phyloP scores from a whole-genome alignment of 257 asterid genomes.

The Buddleja alternifolia region DNA sequence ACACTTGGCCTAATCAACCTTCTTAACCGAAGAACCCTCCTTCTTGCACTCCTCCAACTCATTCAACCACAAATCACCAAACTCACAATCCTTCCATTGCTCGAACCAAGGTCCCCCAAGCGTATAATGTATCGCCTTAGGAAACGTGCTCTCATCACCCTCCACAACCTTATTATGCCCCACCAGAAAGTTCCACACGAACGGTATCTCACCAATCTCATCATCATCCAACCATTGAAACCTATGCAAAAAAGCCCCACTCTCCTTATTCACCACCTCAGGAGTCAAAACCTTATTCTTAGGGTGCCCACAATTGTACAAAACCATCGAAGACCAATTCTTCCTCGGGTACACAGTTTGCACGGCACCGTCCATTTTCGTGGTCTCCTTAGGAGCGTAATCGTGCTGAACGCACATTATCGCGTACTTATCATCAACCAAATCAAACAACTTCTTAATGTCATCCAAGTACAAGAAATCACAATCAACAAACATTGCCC shows the following conservation, averaged over 20 bases:
- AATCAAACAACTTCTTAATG: conserved; percentile 58
- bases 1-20: conserved; percentile 24
- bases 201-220: conserved; percentile 84
- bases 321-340: conserved; percentile 97
- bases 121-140: conserved; percentile 81
- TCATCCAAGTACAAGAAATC: conserved; percentile 79
- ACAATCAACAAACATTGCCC: conserved; percentile 95
- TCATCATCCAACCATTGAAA: conserved; percentile 78
- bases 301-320: conserved; percentile 78
- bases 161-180: conserved; percentile 77
- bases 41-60: conserved; percentile 69
- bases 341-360: conserved; percentile 83
- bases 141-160: conserved; percentile 56
- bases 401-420: conserved; percentile 89
- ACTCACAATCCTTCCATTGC: conserved; percentile 89
- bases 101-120: conserved; percentile 97
- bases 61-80: conserved; percentile 80
- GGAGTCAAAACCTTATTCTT: conserved; percentile 68
- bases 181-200: conserved; percentile 85
- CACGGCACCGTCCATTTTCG: conserved; percentile 90
- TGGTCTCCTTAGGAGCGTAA: conserved; percentile 82
- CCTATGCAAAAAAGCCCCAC: conserved; percentile 85
- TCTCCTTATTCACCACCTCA: conserved; percentile 74
- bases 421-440: conserved; percentile 72
- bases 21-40: conserved; percentile 30